Evolutionary conservation across 352 stramenopile species (phyloP).

Genomic region (Phytopythium vexans): DNA sequence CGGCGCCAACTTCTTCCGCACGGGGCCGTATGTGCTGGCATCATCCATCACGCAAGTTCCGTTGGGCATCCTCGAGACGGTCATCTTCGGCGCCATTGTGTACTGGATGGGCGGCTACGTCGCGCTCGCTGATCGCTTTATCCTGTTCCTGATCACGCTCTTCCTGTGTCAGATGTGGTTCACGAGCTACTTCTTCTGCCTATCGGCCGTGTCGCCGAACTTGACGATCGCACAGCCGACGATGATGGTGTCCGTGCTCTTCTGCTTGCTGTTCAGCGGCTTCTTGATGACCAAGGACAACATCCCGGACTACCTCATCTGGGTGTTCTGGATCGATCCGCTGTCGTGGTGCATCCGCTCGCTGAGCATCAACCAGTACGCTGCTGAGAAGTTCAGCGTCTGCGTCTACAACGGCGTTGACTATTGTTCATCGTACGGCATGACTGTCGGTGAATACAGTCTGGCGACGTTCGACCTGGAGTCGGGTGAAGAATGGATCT

Average conservation of each 20-base stretch:
- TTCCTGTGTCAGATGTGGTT: slow-evolving; percentile 72
- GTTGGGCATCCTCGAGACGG: slow-evolving; percentile 58
- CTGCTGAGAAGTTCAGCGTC: slow-evolving; percentile 29
- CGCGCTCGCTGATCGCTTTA: slow-evolving; percentile 27
- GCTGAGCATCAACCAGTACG: slow-evolving; percentile 60
- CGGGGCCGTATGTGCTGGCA: slow-evolving; percentile 79
- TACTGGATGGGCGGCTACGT: slow-evolving; percentile 90
- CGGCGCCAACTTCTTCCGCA: slow-evolving; percentile 86
- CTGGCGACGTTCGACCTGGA: slow-evolving; percentile 44
- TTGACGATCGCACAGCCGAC: slow-evolving; percentile 56
- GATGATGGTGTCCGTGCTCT: slow-evolving; percentile 53
- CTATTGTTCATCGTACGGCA: slow-evolving; percentile 36
- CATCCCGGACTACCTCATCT: slow-evolving; percentile 64
- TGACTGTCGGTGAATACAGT: slow-evolving; percentile 33
- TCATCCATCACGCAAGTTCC: slow-evolving; percentile 42
- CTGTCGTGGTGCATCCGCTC: slow-evolving; percentile 59
- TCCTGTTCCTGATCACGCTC: slow-evolving; percentile 59
- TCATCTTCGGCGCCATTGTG: slow-evolving; percentile 80
- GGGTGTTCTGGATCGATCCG: slow-evolving; percentile 77
- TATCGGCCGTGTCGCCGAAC: slow-evolving; percentile 44
- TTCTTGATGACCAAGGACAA: slow-evolving; percentile 57
- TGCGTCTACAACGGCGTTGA: slow-evolving; percentile 47
- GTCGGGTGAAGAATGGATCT: slow-evolving; percentile 50
- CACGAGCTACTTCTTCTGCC: slow-evolving; percentile 66
- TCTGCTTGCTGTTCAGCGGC: slow-evolving; percentile 71